Conservation (phyloP, 2,329 filamentous ascomycete species). For the Colletotrichum destructivum region DNA sequence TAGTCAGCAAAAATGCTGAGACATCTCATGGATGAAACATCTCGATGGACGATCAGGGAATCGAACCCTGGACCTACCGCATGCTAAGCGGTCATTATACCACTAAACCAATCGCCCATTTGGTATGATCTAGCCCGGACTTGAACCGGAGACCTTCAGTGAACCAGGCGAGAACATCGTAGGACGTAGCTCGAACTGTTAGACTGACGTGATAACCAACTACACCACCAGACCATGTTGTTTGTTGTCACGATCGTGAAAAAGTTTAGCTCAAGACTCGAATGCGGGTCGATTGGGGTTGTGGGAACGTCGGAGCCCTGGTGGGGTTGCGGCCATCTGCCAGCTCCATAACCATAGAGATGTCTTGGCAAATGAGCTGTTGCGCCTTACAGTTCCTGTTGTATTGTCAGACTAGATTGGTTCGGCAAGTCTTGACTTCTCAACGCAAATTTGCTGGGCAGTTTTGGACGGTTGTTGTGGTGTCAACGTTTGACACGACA, state of each 20-base stretch:
- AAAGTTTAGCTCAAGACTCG: neutral
- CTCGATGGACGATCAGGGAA: constrained; percentile 22
- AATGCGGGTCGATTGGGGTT: constrained; percentile 7
- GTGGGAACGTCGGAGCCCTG: neutral
- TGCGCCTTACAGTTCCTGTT: too few species aligned
- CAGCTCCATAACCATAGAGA: too few species aligned
- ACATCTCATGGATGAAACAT: neutral
- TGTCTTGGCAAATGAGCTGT: too few species aligned
- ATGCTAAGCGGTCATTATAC: constrained; percentile 32
- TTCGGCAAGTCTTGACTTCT: too few species aligned
- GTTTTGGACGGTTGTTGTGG: too few species aligned
- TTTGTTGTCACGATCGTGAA: too few species aligned
- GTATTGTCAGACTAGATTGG: too few species aligned
- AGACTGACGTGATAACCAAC: constrained; percentile 67
- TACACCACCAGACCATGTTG: constrained; percentile 48
- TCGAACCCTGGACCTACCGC: constrained; percentile 26
- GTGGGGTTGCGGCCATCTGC: too few species aligned
- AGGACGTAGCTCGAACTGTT: constrained; percentile 48
- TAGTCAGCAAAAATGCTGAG: neutral
- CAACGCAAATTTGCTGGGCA: too few species aligned
- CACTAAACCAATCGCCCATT: constrained; percentile 24
- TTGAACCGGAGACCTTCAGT: constrained; percentile 24
- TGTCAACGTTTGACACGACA: too few species aligned
- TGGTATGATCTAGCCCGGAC: constrained; percentile 8
- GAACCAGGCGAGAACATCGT: neutral